Conservation (phyloP, 2,329 filamentous ascomycete genomes). For the Didymellaceae sp. region DNA sequence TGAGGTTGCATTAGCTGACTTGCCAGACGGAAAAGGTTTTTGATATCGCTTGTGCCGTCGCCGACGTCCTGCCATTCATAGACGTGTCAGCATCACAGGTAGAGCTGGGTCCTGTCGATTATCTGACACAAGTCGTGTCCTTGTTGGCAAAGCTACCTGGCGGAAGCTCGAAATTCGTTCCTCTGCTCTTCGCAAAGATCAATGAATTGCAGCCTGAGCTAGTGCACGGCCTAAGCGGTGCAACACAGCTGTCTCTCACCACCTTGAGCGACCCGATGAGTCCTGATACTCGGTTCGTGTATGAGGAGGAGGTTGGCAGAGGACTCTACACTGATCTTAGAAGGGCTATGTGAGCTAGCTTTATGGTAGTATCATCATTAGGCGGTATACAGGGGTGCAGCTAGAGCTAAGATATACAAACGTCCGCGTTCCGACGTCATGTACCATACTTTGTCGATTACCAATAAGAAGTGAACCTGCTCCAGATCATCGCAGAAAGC, state of each 20-base stretch:
- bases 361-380: background rate
- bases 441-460: too few relatives aligned
- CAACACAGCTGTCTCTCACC: slow-evolving; percentile 17
- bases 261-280: slow-evolving; percentile 29
- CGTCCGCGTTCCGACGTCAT: too few relatives aligned
- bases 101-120: slow-evolving; percentile 27
- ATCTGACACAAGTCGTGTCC: slow-evolving; percentile 25
- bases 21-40: slow-evolving; percentile 37
- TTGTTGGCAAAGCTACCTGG: slow-evolving; percentile 33
- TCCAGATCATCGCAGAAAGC: too few relatives aligned
- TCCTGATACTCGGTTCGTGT: slow-evolving; percentile 29
- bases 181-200: slow-evolving; percentile 35
- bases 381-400: too few relatives aligned
- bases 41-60: slow-evolving; percentile 38
- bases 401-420: too few relatives aligned
- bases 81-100: slow-evolving; percentile 17
- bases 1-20: slow-evolving; percentile 9
- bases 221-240: slow-evolving; percentile 23
- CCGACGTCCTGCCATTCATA: slow-evolving; percentile 38
- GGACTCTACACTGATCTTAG: slow-evolving; percentile 30
- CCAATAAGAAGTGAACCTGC: too few relatives aligned
- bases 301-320: slow-evolving; percentile 36
- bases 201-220: slow-evolving; percentile 34
- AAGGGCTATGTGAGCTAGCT: slow-evolving; percentile 16
- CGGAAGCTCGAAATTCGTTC: slow-evolving; percentile 34